phyloP scores from a whole-genome alignment of 257 asterid genomes.

The Solanum sitiens region DNA sequence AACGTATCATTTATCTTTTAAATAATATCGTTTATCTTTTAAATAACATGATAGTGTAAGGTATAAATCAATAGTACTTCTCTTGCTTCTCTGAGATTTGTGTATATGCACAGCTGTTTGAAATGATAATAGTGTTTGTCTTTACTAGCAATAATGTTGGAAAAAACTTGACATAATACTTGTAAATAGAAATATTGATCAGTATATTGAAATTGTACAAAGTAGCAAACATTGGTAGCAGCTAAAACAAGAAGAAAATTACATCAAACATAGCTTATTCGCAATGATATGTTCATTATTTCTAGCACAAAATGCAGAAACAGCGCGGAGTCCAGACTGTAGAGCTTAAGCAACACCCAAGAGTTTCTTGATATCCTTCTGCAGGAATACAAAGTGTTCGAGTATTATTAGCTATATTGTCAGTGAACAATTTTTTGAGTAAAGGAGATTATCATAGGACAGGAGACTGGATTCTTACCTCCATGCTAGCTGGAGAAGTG shows the following conservation, averaged over 20 bases:
- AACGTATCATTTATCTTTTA: not conserved
- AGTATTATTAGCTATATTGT: too few species aligned
- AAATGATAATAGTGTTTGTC: not conserved
- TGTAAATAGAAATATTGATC: not conserved
- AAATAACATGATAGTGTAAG: too few species aligned
- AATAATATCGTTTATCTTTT: not conserved
- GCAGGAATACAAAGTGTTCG: constrained; percentile 8
- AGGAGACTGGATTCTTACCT: constrained; percentile 26
- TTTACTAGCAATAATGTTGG: too few species aligned
- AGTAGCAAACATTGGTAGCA: not conserved
- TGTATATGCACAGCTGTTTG: not conserved
- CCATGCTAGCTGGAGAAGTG: constrained; percentile 78
- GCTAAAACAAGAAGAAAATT: not conserved
- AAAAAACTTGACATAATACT: too few species aligned
- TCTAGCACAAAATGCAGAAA: not conserved
- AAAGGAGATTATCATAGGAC: not conserved
- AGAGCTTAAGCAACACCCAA: constrained; percentile 33
- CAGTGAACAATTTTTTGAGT: not conserved
- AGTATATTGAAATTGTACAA: not conserved
- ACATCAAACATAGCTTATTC: not conserved
- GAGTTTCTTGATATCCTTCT: constrained; percentile 90
- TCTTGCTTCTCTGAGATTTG: not conserved
- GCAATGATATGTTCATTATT: not conserved
- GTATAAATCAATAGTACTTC: not conserved
- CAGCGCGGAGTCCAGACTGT: not conserved